Conservation (phyloP, 2,329 filamentous ascomycete genomes). For the Pestalotiopsis sp. region DNA sequence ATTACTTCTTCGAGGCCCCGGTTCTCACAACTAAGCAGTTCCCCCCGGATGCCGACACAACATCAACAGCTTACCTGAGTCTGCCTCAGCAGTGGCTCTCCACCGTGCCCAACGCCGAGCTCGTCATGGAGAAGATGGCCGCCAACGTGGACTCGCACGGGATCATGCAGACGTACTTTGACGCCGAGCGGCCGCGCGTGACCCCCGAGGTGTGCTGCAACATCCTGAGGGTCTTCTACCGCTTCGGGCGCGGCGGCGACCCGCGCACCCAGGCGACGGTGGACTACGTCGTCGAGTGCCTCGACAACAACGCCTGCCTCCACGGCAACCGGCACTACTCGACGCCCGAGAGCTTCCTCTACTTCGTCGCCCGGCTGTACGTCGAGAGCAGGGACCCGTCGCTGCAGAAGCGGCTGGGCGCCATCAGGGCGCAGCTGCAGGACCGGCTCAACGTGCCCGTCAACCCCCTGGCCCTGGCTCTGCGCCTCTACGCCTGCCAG, state of each 20-base stretch:
- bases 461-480: constrained; percentile 17
- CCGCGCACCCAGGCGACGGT: constrained; percentile 17
- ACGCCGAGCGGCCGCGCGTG: constrained; percentile 16
- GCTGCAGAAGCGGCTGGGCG: constrained; percentile 10
- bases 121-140: constrained; percentile 4
- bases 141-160: constrained; percentile 15
- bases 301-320: constrained; percentile 18
- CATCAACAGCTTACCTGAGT: constrained; percentile 21
- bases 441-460: constrained; percentile 14
- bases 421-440: constrained; percentile 11
- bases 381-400: constrained; percentile 8
- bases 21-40: constrained; percentile 16
- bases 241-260: constrained; percentile 17
- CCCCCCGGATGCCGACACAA: constrained; percentile 24
- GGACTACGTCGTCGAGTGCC: constrained; percentile 19
- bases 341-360: constrained; percentile 19
- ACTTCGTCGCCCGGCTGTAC: constrained; percentile 19
- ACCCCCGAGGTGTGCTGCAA: constrained; percentile 23
- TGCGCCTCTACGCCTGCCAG: constrained; percentile 18
- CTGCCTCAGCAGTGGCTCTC: constrained; percentile 4
- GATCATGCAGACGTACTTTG: constrained; percentile 23
- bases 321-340: constrained; percentile 19
- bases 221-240: constrained; percentile 21
- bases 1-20: constrained; percentile 20
- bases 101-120: background rate